phyloP scores from a whole-genome alignment of 257 asterid species.

The Galeopsis tetrahit region DNA sequence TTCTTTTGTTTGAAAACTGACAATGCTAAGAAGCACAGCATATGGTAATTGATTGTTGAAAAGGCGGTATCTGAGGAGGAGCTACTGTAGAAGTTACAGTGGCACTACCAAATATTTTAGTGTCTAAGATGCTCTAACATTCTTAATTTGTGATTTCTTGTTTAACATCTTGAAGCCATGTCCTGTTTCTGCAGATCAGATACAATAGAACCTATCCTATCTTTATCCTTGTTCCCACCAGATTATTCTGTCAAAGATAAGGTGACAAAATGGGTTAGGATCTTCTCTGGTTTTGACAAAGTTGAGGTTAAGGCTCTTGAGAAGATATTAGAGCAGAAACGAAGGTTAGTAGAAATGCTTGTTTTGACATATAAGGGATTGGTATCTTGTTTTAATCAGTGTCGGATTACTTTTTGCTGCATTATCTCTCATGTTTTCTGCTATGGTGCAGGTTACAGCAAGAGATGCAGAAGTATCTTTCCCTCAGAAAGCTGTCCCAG shows the following conservation, averaged over 20 bases:
- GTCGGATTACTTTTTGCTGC: slow-evolving; percentile 14
- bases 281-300: slow-evolving; percentile 81
- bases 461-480: slow-evolving; percentile 90
- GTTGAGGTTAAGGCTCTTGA: slow-evolving; percentile 89
- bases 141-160: slow-evolving; percentile 15
- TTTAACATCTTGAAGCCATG: slow-evolving; percentile 10
- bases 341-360: slow-evolving; percentile 60
- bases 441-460: slow-evolving; percentile 68
- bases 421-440: slow-evolving; percentile 25
- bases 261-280: slow-evolving; percentile 70
- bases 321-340: slow-evolving; percentile 92
- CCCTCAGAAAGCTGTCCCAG: slow-evolving; percentile 71
- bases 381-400: slow-evolving; percentile 16
- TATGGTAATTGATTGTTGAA: not conserved
- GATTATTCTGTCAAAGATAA: slow-evolving; percentile 66
- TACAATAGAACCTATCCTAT: slow-evolving; percentile 67
- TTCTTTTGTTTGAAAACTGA: slow-evolving; percentile 16
- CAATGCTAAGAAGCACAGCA: slow-evolving; percentile 1
- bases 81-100: not conserved
- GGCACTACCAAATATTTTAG: not conserved
- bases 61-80: not conserved
- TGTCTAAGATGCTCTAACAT: slow-evolving; percentile 3
- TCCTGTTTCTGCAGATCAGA: slow-evolving; percentile 71
- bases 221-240: slow-evolving; percentile 73
- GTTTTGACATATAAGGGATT: slow-evolving; percentile 13